phyloP scores from a whole-genome alignment of 2,329 filamentous ascomycete genomes.

The Mariannaea elegans region DNA sequence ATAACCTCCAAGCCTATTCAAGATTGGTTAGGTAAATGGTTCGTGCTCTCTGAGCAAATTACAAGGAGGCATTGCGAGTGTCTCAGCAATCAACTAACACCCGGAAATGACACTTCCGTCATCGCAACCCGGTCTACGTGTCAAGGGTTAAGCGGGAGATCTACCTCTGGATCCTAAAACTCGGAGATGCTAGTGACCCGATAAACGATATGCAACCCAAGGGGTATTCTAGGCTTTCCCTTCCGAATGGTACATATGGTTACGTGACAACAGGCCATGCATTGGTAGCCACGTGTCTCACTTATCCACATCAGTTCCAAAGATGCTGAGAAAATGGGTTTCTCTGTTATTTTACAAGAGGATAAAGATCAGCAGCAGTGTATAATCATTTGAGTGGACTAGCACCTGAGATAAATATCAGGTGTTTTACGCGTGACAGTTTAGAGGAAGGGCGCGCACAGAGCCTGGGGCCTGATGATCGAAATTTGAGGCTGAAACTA shows the following conservation, averaged over 20 bases:
- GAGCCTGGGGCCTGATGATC: not conserved
- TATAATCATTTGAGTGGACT: not conserved
- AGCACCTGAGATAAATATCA: not conserved
- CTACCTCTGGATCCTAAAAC: not conserved
- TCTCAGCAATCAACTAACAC: not conserved
- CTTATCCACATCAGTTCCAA: not conserved
- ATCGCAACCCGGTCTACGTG: not conserved
- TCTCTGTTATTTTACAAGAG: not conserved
- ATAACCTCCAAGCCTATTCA: not conserved
- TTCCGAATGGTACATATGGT: not conserved
- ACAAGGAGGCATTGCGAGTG: not conserved
- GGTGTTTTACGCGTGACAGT: not conserved
- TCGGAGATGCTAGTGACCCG: not conserved
- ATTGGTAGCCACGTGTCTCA: not conserved
- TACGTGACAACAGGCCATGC: not conserved
- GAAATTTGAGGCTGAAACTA: slow-evolving; percentile 17
- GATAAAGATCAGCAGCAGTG: not conserved
- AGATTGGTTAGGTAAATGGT: not conserved
- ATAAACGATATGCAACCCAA: too few relatives aligned
- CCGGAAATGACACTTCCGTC: not conserved
- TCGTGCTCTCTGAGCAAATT: not conserved
- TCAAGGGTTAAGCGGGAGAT: not conserved
- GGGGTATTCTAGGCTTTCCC: not conserved
- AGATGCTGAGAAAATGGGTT: not conserved
- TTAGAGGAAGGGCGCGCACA: not conserved